Conservation (phyloP, 805 yeast genomes). For the Huiozyma naganishii region DNA sequence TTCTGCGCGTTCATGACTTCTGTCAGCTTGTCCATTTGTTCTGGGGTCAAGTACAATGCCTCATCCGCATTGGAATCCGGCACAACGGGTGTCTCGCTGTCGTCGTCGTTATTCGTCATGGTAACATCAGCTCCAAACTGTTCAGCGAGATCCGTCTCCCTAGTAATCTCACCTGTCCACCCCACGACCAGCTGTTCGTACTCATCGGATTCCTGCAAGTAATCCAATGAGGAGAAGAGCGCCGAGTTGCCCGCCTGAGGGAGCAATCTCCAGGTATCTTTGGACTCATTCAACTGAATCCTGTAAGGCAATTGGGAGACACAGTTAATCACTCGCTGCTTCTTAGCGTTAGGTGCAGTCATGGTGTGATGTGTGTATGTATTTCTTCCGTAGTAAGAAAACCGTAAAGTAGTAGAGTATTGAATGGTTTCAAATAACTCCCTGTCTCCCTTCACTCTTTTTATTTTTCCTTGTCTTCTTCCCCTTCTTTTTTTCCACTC, state of each 20-base stretch:
- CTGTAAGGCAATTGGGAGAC: constrained; percentile 29
- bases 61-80: constrained; percentile 15
- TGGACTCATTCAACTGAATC: constrained; percentile 23
- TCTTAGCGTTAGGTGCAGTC: constrained; percentile 3
- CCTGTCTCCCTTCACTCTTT: too few relatives aligned
- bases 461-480: too few relatives aligned
- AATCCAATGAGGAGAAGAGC: constrained; percentile 61
- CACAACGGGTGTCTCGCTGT: background rate
- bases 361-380: background rate
- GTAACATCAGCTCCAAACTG: background rate
- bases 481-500: too few relatives aligned
- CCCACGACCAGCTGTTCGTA: constrained; percentile 88
- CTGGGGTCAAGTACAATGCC: constrained; percentile 44
- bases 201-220: constrained; percentile 45
- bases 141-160: constrained; percentile 2
- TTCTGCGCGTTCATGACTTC: constrained; percentile 29
- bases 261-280: constrained; percentile 42
- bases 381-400: background rate
- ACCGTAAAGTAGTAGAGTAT: too few relatives aligned
- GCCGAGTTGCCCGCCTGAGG: constrained; percentile 79
- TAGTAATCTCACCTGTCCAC: constrained; percentile 84
- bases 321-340: constrained; percentile 27
- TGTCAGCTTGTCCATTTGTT: constrained; percentile 37
- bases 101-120: background rate
- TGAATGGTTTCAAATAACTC: too few relatives aligned